These are phyloP conservation scores for Silene noctiflora DNA, from an alignment of 179 eudicot species.

Conservation along the genomic window DNA sequence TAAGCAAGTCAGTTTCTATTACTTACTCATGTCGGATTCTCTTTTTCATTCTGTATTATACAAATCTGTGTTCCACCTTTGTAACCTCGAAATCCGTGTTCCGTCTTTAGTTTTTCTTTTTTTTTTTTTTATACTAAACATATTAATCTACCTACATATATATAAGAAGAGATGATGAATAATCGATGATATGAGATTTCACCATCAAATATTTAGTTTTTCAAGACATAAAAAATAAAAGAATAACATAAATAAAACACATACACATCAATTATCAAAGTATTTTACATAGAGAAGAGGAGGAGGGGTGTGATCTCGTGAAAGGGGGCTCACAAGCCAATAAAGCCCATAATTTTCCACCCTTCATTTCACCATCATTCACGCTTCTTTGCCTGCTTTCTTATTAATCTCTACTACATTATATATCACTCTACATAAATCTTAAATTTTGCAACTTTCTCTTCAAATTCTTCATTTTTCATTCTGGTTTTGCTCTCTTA, in stretches of 20 bases:
- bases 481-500: background rate
- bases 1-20: background rate
- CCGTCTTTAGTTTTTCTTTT: background rate
- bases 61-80: background rate
- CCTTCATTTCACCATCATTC: conserved; percentile 26
- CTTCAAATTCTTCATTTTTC: background rate
- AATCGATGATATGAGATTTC: background rate
- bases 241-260: background rate
- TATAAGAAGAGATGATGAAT: too few relatives aligned
- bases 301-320: conserved; percentile 20
- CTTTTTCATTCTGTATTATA: background rate
- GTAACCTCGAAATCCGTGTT: background rate
- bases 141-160: too few relatives aligned
- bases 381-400: conserved; percentile 24
- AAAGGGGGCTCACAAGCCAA: conserved; percentile 31
- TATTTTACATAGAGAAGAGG: conserved; percentile 2
- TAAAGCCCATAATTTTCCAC: conserved; percentile 26
- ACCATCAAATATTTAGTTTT: conserved; percentile 23
- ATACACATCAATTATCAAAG: background rate
- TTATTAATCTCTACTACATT: conserved; percentile 6
- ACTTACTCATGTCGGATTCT: background rate
- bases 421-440: background rate
- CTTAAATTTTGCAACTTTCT: background rate
- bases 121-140: background rate
- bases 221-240: conserved; percentile 13